phyloP scores from a whole-genome alignment of 768 basidiomycete genomes.

The Boletus huronensis region DNA sequence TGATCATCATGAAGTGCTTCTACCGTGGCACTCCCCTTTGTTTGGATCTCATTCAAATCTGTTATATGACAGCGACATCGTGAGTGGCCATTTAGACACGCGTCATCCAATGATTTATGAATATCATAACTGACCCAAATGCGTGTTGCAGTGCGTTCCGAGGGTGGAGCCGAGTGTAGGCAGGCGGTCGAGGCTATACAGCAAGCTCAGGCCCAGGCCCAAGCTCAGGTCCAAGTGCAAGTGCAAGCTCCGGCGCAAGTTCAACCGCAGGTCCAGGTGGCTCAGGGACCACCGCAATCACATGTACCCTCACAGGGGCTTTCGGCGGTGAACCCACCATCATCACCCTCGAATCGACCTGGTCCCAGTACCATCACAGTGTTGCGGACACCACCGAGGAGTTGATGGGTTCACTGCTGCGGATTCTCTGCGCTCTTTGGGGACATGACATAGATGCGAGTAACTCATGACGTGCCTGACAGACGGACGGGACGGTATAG shows the following conservation, averaged over 20 bases:
- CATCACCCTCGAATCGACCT: slow-evolving; percentile 22
- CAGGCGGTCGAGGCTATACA: slow-evolving; percentile 38
- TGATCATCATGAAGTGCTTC: slow-evolving; percentile 34
- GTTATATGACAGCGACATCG: slow-evolving; percentile 61
- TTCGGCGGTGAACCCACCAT: slow-evolving; percentile 14
- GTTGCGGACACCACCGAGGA: slow-evolving; percentile 17
- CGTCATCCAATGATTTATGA: slow-evolving; percentile 22
- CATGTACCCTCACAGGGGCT: slow-evolving; percentile 24
- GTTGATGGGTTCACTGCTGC: slow-evolving; percentile 5
- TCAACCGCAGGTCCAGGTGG: slow-evolving; percentile 21
- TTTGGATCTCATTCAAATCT: slow-evolving; percentile 26
- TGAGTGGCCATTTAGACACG: slow-evolving; percentile 42
- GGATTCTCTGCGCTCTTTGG: slow-evolving; percentile 1
- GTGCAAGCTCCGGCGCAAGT: slow-evolving; percentile 17
- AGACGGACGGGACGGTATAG: slow-evolving; percentile 26
- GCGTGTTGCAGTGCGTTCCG: slow-evolving; percentile 64
- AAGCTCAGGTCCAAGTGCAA: slow-evolving; percentile 23
- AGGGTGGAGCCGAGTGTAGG: slow-evolving; percentile 79
- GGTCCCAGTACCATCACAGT: slow-evolving; percentile 23
- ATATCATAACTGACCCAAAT: slow-evolving; percentile 24
- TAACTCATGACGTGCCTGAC: slow-evolving; percentile 11
- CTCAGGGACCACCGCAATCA: slow-evolving; percentile 17
- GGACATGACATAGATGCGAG: slow-evolving; percentile 22
- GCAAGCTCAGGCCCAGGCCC: slow-evolving; percentile 30
- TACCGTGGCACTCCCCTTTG: slow-evolving; percentile 16